phyloP scores from a whole-genome alignment of 805 yeast genomes.

The Cyberlindnera suaveolens region DNA sequence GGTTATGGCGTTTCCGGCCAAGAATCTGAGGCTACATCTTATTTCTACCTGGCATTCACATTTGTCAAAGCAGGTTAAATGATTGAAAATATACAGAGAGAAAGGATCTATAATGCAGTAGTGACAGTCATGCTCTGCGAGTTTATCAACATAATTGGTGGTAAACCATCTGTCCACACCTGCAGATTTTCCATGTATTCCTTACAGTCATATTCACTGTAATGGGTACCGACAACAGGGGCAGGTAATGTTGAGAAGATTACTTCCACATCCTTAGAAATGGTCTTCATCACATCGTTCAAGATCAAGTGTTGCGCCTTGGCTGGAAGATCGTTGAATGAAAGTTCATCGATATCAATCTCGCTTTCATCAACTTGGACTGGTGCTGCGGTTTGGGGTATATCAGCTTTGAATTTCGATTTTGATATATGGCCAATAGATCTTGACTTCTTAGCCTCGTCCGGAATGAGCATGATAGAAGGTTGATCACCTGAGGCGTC shows the following conservation, averaged over 20 bases:
- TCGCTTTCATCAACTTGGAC: not conserved
- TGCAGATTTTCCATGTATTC: conserved; percentile 75
- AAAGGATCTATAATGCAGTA: conserved; percentile 59
- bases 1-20: conserved; percentile 81
- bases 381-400: not conserved
- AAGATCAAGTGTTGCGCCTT: conserved; percentile 84
- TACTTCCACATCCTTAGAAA: conserved; percentile 62
- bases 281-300: conserved; percentile 72
- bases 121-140: conserved; percentile 96
- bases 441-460: conserved; percentile 23
- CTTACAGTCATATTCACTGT: conserved; percentile 56
- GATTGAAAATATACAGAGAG: not conserved
- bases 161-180: conserved; percentile 74
- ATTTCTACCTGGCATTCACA: conserved; percentile 74
- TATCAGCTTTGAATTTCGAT: not conserved
- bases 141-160: conserved; percentile 77
- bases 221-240: conserved; percentile 78
- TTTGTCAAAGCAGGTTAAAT: conserved; percentile 50
- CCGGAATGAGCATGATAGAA: conserved; percentile 53
- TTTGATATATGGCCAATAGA: not conserved
- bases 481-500: conserved; percentile 67
- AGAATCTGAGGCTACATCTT: conserved; percentile 79
- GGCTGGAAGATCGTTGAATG: conserved; percentile 87
- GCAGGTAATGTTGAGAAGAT: conserved; percentile 88
- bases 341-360: conserved; percentile 31